phyloP scores from a whole-genome alignment of 2,329 filamentous ascomycete genomes.

The Pseudocercospora vitis region DNA sequence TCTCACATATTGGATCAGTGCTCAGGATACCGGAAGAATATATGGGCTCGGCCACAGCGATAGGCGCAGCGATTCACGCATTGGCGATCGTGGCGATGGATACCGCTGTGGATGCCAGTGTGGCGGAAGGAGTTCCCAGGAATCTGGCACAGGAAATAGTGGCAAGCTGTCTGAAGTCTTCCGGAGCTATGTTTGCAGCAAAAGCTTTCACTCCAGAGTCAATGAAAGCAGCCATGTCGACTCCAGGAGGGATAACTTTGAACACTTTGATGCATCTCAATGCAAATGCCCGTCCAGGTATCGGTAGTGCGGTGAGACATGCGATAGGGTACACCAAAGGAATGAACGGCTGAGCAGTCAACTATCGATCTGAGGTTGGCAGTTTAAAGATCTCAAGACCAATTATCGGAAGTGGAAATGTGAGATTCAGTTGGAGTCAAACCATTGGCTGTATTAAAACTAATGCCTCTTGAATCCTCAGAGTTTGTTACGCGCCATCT shows the following conservation, averaged over 20 bases:
- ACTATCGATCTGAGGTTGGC: background rate
- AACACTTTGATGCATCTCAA: conserved; percentile 29
- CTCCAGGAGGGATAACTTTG: conserved; percentile 29
- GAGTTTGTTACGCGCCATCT: background rate
- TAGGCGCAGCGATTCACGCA: conserved; percentile 31
- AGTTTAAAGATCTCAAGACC: background rate
- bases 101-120: conserved; percentile 30
- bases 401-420: background rate
- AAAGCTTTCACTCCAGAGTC: conserved; percentile 30
- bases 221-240: conserved; percentile 32
- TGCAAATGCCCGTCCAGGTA: conserved; percentile 7
- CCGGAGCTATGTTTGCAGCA: conserved; percentile 22
- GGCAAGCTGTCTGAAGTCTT: conserved; percentile 26
- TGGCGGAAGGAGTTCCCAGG: conserved; percentile 29
- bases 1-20: conserved; percentile 21
- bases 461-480: background rate
- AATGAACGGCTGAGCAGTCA: conserved; percentile 12
- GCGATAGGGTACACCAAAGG: conserved; percentile 15
- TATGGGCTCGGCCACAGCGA: conserved; percentile 31
- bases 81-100: conserved; percentile 30
- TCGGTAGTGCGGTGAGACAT: conserved; percentile 11
- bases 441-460: conserved; percentile 4
- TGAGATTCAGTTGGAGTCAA: background rate
- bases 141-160: conserved; percentile 23
- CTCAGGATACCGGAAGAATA: conserved; percentile 27